phyloP scores from a whole-genome alignment of 768 basidiomycete species.

The Suillus hirtellus region DNA sequence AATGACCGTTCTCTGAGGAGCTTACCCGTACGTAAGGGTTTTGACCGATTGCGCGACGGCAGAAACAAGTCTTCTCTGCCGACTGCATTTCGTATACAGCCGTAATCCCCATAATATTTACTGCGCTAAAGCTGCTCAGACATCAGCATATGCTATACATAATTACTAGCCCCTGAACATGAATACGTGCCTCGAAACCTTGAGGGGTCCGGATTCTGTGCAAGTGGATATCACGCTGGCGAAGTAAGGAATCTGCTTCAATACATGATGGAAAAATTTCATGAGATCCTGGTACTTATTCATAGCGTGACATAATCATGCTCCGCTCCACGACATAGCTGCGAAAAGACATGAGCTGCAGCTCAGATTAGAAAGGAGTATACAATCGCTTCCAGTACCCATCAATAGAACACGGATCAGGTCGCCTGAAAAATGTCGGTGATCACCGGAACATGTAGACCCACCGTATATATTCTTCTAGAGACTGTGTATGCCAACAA shows the following conservation, averaged over 20 bases:
- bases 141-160: not conserved
- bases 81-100: conserved; percentile 22
- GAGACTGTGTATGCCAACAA: conserved; percentile 33
- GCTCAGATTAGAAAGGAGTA: not conserved
- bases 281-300: conserved; percentile 20
- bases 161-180: conserved; percentile 20
- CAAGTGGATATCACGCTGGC: conserved; percentile 17
- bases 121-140: conserved; percentile 20
- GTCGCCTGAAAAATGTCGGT: not conserved
- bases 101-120: conserved; percentile 22
- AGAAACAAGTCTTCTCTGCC: conserved; percentile 18
- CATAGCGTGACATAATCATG: conserved; percentile 22
- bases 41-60: conserved; percentile 17
- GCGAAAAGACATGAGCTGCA: not conserved
- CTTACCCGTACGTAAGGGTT: conserved; percentile 13
- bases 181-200: conserved; percentile 17
- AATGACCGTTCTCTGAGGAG: conserved; percentile 23
- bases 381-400: conserved; percentile 9
- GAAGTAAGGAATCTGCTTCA: conserved; percentile 16
- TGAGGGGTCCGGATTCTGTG: conserved; percentile 12
- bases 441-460: conserved; percentile 6
- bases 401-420: not conserved
- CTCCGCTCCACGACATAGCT: conserved; percentile 29
- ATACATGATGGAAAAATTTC: conserved; percentile 15
- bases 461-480: conserved; percentile 35